phyloP scores from a whole-genome alignment of 805 yeast species.

The Pichia pseudocactophila region DNA sequence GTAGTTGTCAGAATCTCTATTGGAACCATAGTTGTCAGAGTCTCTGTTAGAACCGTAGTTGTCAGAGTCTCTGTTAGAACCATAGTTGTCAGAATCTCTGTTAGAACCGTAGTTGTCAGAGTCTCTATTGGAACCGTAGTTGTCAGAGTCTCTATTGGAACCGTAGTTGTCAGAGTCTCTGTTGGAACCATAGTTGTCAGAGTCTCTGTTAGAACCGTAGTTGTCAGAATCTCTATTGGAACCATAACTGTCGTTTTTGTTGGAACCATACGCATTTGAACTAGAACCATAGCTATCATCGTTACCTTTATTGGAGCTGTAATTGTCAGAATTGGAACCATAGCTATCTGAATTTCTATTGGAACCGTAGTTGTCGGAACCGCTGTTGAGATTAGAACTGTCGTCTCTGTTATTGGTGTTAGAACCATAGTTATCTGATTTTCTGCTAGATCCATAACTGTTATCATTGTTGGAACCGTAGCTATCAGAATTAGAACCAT shows the following conservation, averaged over 20 bases:
- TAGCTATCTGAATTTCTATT: slow-evolving; percentile 11
- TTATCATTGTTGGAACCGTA: slow-evolving; percentile 26
- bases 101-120: slow-evolving; percentile 23
- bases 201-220: too few relatives aligned
- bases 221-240: too few relatives aligned
- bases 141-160: slow-evolving; percentile 12
- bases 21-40: too few relatives aligned
- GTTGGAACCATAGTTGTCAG: too few relatives aligned
- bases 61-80: too few relatives aligned
- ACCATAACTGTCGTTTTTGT: too few relatives aligned
- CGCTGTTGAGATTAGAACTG: slow-evolving; percentile 27
- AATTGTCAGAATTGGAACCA: slow-evolving; percentile 24
- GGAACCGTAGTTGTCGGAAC: slow-evolving; percentile 20
- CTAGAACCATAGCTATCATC: too few relatives aligned
- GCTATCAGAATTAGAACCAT: slow-evolving; percentile 13
- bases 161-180: slow-evolving; percentile 16
- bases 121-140: background rate
- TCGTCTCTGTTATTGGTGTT: slow-evolving; percentile 27
- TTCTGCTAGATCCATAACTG: too few relatives aligned
- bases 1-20: slow-evolving; percentile 10
- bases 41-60: too few relatives aligned
- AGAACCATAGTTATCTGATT: slow-evolving; percentile 25
- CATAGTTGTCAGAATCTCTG: slow-evolving; percentile 11
- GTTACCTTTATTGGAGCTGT: slow-evolving; percentile 18
- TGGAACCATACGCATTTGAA: too few relatives aligned